Percentiles rank a stretch among this genome's conserved stretches.
These are phyloP conservation scores for Puccinellia tenuiflora DNA, from an alignment of 176 grass and related monocot genomes.

Conservation along the genomic window DNA sequence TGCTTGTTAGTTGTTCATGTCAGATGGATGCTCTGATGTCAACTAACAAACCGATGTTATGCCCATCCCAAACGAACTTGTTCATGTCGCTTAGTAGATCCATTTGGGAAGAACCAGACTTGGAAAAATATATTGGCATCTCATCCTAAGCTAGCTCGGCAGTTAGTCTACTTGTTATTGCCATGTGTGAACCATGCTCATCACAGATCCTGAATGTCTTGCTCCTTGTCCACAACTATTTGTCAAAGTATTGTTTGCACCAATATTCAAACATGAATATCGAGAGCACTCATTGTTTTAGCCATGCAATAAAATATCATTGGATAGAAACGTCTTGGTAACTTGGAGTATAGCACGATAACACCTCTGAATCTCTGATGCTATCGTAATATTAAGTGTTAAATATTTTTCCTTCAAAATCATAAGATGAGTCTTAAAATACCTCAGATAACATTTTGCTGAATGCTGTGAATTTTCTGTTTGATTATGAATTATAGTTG, in stretches of 20 bases:
- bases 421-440: too few relatives aligned
- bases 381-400: too few relatives aligned
- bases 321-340: too few relatives aligned
- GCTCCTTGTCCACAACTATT: not conserved
- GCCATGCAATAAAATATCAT: not conserved
- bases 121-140: not conserved
- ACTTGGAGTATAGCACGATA: too few relatives aligned
- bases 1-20: not conserved
- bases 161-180: not conserved
- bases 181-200: not conserved
- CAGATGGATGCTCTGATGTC: not conserved
- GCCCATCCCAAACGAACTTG: not conserved
- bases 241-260: not conserved
- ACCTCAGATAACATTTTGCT: too few relatives aligned
- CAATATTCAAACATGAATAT: not conserved
- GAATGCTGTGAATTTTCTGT: too few relatives aligned
- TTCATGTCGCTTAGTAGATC: not conserved
- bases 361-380: too few relatives aligned
- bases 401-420: too few relatives aligned
- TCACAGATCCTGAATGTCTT: not conserved
- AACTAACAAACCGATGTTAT: not conserved
- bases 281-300: not conserved
- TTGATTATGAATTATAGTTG: too few relatives aligned
- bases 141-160: not conserved
- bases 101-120: not conserved